Evolutionary conservation across 805 yeast genomes (phyloP).

Genomic region (Wickerhamiella sorbophila): DNA sequence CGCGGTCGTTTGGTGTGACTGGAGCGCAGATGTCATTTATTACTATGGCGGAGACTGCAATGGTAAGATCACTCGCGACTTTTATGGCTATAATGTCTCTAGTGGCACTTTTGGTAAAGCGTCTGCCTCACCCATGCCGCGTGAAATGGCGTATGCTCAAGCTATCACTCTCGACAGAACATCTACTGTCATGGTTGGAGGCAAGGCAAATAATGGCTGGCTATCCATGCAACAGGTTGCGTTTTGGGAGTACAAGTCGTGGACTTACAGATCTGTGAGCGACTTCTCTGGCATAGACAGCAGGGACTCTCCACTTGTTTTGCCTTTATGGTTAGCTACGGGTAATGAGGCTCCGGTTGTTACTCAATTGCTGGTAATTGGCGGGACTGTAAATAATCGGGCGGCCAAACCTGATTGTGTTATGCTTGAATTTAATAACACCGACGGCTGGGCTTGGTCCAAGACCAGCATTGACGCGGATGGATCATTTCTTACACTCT

Average conservation of each 20-base stretch:
- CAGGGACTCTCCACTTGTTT: slow-evolving; percentile 36
- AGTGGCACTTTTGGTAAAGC: slow-evolving; percentile 11
- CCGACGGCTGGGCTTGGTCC: slow-evolving; percentile 34
- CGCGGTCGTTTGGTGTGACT: slow-evolving; percentile 20
- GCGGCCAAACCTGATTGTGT: slow-evolving; percentile 33
- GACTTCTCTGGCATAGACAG: slow-evolving; percentile 33
- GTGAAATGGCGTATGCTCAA: slow-evolving; percentile 16
- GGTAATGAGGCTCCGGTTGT: slow-evolving; percentile 8
- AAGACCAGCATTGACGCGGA: slow-evolving; percentile 2
- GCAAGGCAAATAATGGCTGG: slow-evolving; percentile 50
- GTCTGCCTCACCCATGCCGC: slow-evolving; percentile 15
- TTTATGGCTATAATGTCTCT: slow-evolving; percentile 16
- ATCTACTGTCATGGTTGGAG: slow-evolving; percentile 39
- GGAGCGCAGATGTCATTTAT: slow-evolving; percentile 15
- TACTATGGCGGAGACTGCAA: slow-evolving; percentile 23
- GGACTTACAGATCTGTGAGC: slow-evolving; percentile 39
- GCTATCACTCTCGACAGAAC: slow-evolving; percentile 11
- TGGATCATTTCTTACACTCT: slow-evolving; percentile 11
- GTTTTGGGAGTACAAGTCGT: slow-evolving; percentile 51
- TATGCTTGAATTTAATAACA: slow-evolving; percentile 25
- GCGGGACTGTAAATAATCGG: slow-evolving; percentile 38
- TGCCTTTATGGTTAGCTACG: slow-evolving; percentile 36
- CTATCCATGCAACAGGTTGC: slow-evolving; percentile 61
- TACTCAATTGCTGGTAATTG: slow-evolving; percentile 37
- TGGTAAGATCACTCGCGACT: slow-evolving; percentile 11